Conservation (phyloP, 2,329 filamentous ascomycete genomes). For the Fusarium sp. region DNA sequence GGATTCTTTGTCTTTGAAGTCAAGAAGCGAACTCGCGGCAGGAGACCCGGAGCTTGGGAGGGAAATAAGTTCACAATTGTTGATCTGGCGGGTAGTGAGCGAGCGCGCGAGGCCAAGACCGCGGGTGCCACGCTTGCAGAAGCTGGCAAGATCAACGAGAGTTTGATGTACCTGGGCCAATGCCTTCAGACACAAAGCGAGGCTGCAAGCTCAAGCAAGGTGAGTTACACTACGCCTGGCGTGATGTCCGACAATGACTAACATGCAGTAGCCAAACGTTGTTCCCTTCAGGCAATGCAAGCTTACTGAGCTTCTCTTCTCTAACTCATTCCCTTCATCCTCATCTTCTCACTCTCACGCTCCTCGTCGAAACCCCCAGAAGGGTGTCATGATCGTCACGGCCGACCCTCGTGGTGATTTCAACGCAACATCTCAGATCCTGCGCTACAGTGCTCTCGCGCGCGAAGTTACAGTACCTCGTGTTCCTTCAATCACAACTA, state of each 20-base stretch:
- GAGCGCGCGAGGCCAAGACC: conserved; percentile 92
- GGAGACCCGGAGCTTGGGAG: conserved; percentile 70
- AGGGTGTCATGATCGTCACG: conserved; percentile 94
- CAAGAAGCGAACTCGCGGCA: conserved; percentile 74
- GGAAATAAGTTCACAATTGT: conserved; percentile 87
- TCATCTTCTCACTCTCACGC: conserved; percentile 52
- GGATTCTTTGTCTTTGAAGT: conserved; percentile 97
- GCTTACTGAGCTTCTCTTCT: conserved; percentile 85
- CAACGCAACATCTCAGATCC: conserved; percentile 95
- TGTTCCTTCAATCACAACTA: conserved; percentile 82
- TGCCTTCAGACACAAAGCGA: conserved; percentile 96
- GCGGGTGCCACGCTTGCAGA: conserved; percentile 92
- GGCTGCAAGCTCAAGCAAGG: conserved; percentile 77
- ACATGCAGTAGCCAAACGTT: conserved; percentile 68
- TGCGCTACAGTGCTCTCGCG: conserved; percentile 92
- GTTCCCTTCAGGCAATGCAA: conserved; percentile 88
- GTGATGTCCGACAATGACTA: neutral
- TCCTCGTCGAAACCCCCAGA: conserved; percentile 76
- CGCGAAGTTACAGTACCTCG: conserved; percentile 93
- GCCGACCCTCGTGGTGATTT: conserved; percentile 94
- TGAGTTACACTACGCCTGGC: conserved; percentile 49
- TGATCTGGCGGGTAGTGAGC: conserved; percentile 92
- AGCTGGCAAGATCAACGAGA: conserved; percentile 98
- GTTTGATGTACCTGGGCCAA: conserved; percentile 96
- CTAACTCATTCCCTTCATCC: conserved; percentile 83